A percentile compares a stretch with the other conserved stretches of the same genome.
phyloP scores from a whole-genome alignment of 441 rosid genomes.

The Hura crepitans region DNA sequence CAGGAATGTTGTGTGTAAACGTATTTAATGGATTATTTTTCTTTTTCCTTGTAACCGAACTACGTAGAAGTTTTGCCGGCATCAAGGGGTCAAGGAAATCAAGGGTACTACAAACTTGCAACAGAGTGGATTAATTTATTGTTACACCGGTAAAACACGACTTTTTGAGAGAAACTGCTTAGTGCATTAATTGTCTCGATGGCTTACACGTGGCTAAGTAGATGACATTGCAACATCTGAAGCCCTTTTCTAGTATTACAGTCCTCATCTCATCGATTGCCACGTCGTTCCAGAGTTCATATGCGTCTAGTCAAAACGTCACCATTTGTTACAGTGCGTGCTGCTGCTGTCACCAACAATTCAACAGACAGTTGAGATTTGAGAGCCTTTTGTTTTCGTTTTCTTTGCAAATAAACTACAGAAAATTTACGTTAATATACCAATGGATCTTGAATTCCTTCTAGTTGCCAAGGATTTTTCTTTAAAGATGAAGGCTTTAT shows the following conservation, averaged over 20 bases:
- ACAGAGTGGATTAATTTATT: no score
- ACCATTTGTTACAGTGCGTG: conserved; percentile 1
- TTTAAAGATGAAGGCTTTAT: conserved; percentile 12
- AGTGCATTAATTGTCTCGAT: no score
- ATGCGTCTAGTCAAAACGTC: not conserved
- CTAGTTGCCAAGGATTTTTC: not conserved
- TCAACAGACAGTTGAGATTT: no score
- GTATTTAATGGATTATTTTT: no score
- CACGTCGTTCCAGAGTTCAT: conserved; percentile 5
- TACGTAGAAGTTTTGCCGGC: no score
- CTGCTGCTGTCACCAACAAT: not conserved
- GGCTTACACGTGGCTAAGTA: not conserved
- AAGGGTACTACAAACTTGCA: no score
- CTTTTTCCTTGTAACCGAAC: no score
- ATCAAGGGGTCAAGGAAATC: no score
- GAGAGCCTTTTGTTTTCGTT: not conserved
- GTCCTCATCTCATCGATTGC: not conserved
- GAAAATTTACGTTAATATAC: not conserved
- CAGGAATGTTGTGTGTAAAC: no score
- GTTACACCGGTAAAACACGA: no score
- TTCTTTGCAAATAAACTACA: not conserved
- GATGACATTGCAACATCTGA: not conserved
- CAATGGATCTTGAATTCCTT: not conserved
- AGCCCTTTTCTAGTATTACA: not conserved
- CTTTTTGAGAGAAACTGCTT: no score